Evolutionary conservation across 176 grass and related monocot genomes (phyloP).

Genomic region (Triticum dicoccoides): DNA sequence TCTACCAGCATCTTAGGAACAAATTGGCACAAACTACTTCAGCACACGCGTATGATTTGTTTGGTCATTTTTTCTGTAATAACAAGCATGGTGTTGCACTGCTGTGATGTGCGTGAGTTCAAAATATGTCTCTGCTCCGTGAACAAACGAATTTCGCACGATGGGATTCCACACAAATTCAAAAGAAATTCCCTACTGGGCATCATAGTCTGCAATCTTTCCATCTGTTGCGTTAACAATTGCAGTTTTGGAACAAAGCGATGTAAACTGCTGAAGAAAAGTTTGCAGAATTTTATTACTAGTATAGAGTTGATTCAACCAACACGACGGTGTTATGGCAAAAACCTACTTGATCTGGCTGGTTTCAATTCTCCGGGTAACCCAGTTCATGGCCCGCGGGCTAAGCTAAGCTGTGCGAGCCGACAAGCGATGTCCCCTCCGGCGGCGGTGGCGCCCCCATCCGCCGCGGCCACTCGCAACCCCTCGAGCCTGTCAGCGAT

Average conservation of each 20-base stretch:
- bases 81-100: no score
- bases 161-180: not conserved
- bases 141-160: not conserved
- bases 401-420: slow-evolving; percentile 28
- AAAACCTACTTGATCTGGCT: not conserved
- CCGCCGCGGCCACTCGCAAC: slow-evolving; percentile 20
- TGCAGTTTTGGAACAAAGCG: not conserved
- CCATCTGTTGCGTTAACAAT: not conserved
- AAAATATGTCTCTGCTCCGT: not conserved
- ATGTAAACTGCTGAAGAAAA: not conserved
- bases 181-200: not conserved
- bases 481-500: slow-evolving; percentile 25
- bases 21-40: not conserved
- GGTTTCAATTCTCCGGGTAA: not conserved
- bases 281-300: not conserved
- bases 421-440: slow-evolving; percentile 12
- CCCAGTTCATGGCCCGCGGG: not conserved
- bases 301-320: not conserved
- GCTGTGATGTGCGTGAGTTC: not conserved
- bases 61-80: no score
- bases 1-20: not conserved
- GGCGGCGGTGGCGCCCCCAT: not conserved
- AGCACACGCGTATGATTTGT: not conserved
- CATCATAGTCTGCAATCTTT: not conserved
- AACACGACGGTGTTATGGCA: not conserved